Evolutionary conservation across 495 filamentous ascomycete genomes (phyloP).

Genomic region (Annulohypoxylon stygium): DNA sequence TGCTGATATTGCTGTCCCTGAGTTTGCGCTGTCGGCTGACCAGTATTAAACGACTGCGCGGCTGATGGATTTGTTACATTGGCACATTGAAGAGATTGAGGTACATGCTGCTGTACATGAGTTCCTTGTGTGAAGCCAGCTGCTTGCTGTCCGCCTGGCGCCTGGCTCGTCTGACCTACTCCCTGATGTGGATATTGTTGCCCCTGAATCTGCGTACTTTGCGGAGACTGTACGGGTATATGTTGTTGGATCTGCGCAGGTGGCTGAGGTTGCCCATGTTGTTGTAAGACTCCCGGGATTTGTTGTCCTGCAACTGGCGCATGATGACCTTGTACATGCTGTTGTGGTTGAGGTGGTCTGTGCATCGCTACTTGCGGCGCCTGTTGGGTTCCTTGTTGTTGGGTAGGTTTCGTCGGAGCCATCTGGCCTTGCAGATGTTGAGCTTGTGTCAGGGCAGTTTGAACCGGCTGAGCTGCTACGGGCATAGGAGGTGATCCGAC

Average conservation of each 20-base stretch:
- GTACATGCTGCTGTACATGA: slow-evolving; percentile 19
- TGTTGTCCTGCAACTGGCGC: slow-evolving; percentile 14
- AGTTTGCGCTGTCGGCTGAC: slow-evolving; percentile 29
- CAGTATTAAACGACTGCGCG: slow-evolving; percentile 7
- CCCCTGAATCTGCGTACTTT: slow-evolving; percentile 15
- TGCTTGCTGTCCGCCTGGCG: slow-evolving; percentile 14
- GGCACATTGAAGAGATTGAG: slow-evolving; percentile 22
- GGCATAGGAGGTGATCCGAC: slow-evolving; percentile 38
- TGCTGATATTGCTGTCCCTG: background rate
- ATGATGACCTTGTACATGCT: slow-evolving; percentile 25
- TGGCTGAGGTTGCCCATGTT: slow-evolving; percentile 34
- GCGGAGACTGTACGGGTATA: background rate
- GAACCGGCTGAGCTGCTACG: slow-evolving; percentile 15
- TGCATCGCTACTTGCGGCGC: slow-evolving; percentile 13
- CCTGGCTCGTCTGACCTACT: slow-evolving; percentile 14
- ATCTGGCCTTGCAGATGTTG: slow-evolving; percentile 13
- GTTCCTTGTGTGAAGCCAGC: slow-evolving; percentile 7
- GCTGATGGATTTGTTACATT: background rate
- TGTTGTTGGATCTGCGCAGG: slow-evolving; percentile 40
- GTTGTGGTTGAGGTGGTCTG: slow-evolving; percentile 34
- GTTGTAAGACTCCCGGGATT: slow-evolving; percentile 19
- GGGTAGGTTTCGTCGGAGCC: slow-evolving; percentile 9
- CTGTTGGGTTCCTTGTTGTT: slow-evolving; percentile 19
- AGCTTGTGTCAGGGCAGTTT: slow-evolving; percentile 16
- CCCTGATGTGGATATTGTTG: slow-evolving; percentile 14